Evolutionary conservation across 768 basidiomycete genomes (phyloP), one percentile per base, ranked within the genome.

Genomic region (Serpula lacrymans): DNA sequence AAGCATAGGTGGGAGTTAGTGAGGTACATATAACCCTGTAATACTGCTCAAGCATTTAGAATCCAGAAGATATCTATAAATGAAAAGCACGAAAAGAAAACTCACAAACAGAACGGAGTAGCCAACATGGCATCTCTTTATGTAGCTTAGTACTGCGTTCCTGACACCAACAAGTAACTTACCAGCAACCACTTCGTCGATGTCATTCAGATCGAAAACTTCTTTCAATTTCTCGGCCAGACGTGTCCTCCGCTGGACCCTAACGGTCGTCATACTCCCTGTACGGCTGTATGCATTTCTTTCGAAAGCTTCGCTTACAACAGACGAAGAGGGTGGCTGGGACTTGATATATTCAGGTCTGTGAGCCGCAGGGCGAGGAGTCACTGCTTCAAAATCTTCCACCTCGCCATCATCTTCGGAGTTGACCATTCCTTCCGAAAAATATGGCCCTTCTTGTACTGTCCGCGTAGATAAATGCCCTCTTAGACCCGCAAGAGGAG

Each of bases 11-110:
- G 88, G 9, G 85, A 81, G 52, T 88, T 88, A 1, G 95, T 98
- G 35, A 98, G 71, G 60, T 95, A 99, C 79, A 99, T 89, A 58
- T 95, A 98, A 2, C 95, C 95, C 64, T 99, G 95, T 23, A 99
- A 72, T 47, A 98, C 91, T 88, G 60, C 17, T 29, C 26, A 12
- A 44, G 37, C 24, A 17, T 49, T 14, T 46, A 45, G 34, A 37
- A 7, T 18, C n/a, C 4, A 29, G 4, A 37, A n/a, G 24, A 22
- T 20, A 9, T 6, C 11, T 17, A 20, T 35, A 37, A 18, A 24
- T 4, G 37, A 36, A 22, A 10, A 26, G 11, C 5, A 31, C 12
- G 33, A 22, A 17, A 16, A 45, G 41, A 18, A 28, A 23, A 82
- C 92, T 75, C 55, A 94, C 92, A 67, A 49, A 94, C 80, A 36